Percentiles rank a stretch among this genome's conserved stretches.
These are phyloP conservation scores for Colletotrichum graminicola DNA, from an alignment of 2,329 filamentous ascomycete species.

Conservation along the genomic window DNA sequence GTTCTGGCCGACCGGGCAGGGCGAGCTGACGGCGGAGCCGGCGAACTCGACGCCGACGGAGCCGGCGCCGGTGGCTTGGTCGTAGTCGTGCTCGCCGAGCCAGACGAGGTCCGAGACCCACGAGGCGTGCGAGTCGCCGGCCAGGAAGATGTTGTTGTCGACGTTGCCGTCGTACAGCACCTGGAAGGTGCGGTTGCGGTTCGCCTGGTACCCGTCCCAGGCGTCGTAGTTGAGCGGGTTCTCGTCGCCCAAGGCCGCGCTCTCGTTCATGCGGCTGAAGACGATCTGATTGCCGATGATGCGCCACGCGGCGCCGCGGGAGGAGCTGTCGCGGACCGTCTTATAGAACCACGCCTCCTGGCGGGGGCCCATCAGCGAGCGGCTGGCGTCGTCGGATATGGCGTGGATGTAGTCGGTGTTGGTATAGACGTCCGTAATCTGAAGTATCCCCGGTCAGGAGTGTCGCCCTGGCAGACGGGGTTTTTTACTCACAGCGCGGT, in stretches of 20 bases:
- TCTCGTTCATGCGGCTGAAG: slow-evolving; percentile 62
- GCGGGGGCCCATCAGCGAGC: slow-evolving; percentile 77
- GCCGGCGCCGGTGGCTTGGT: slow-evolving; percentile 64
- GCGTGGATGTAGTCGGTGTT: slow-evolving; percentile 72
- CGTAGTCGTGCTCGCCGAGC: slow-evolving; percentile 66
- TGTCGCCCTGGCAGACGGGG: too few relatives aligned
- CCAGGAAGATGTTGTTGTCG: slow-evolving; percentile 78
- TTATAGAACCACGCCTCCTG: slow-evolving; percentile 83
- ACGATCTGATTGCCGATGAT: slow-evolving; percentile 79
- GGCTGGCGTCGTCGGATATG: slow-evolving; percentile 74
- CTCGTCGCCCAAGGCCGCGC: slow-evolving; percentile 46
- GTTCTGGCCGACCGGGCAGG: slow-evolving; percentile 19
- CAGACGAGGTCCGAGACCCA: slow-evolving; percentile 73
- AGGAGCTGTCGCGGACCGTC: slow-evolving; percentile 66
- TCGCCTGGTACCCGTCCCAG: slow-evolving; percentile 72
- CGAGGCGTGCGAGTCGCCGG: slow-evolving; percentile 76
- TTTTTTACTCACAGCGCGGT: slow-evolving; percentile 55
- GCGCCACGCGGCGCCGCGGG: slow-evolving; percentile 77
- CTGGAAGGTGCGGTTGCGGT: slow-evolving; percentile 77
- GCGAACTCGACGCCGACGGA: slow-evolving; percentile 74
- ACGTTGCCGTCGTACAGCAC: slow-evolving; percentile 77
- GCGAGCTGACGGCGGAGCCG: slow-evolving; percentile 69
- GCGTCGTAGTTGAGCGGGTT: slow-evolving; percentile 65
- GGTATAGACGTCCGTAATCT: slow-evolving; percentile 58
- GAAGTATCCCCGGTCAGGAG: background rate